phyloP scores from a whole-genome alignment of 164 flowering plant genomes.

The Malania oleifera region DNA sequence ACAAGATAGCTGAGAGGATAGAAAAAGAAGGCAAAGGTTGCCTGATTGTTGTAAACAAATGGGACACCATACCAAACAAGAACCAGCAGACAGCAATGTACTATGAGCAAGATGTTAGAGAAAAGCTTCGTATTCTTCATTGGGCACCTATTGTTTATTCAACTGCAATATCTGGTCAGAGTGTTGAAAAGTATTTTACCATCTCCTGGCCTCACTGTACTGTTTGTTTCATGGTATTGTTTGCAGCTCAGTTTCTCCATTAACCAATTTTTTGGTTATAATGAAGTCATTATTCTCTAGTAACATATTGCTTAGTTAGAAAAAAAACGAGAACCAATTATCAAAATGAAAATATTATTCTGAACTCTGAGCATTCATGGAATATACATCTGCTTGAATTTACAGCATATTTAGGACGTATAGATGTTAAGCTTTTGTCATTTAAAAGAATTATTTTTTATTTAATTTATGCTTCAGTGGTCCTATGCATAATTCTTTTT shows the following conservation, averaged over 20 bases:
- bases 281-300: too few relatives aligned
- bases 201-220: neutral
- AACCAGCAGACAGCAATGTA: slow-evolving; percentile 70
- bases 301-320: too few relatives aligned
- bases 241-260: neutral
- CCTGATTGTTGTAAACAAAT: slow-evolving; percentile 92
- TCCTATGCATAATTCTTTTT: too few relatives aligned
- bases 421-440: too few relatives aligned
- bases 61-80: slow-evolving; percentile 98
- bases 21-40: slow-evolving; percentile 97
- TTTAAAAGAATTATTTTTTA: too few relatives aligned
- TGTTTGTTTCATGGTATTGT: neutral
- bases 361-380: too few relatives aligned
- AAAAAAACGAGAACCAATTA: too few relatives aligned
- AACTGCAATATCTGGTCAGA: slow-evolving; percentile 75
- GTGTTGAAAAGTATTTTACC: slow-evolving; percentile 87
- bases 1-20: slow-evolving; percentile 87
- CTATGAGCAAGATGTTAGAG: slow-evolving; percentile 94
- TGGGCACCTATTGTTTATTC: slow-evolving; percentile 99
- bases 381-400: too few relatives aligned
- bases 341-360: too few relatives aligned
- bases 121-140: slow-evolving; percentile 73
- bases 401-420: too few relatives aligned
- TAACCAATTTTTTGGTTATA: neutral
- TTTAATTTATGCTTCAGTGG: too few relatives aligned